Evolutionary conservation across 768 basidiomycete species (phyloP), one percentile per base, ranked within the genome.

Genomic region (Mycena maculata): DNA sequence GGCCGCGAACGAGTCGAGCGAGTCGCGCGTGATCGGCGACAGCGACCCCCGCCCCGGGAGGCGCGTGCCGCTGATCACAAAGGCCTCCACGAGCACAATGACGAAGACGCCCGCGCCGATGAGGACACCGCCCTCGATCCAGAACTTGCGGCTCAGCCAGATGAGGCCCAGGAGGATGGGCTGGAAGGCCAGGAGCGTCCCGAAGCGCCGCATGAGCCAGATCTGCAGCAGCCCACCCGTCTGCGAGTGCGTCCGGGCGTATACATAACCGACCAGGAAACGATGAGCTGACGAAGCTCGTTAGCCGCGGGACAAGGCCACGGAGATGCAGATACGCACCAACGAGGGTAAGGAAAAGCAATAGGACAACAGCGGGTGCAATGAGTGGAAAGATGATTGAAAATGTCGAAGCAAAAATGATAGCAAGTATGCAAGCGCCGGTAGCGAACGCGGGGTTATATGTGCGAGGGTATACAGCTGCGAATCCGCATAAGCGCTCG

Each of bases 241-340:
- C 73, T 91, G 90, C 9, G 90, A 91, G 64, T 87, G 86, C 27
- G 88, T 90, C 42, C 90, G 85, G 1, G 86, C 91, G 72, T 90
- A 92, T 22, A 93, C 92, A 75, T 94, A 92, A 38, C 92, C 90
- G 65, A 92, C 81, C 57, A 93, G 85, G 79, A 87, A 94, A 39
- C 92, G 90, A 77, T 92, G 91, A n/a, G 92, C 93, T 92, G 69
- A 20, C 45, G 47, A 15, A 4, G 23, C 11, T 13, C 63, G 57
- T 22, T 38, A 65, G 44, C 25, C 44, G 28, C 9, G n/a, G 15
- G 16, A 57, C 18, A 33, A n/a, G 50, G 48, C 10, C 49, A 5
- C 31, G 33, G 38, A 39, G 42, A 63, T 8, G 44, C 41, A 33
- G 55, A 28, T 27, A 78, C 87, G 65, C 75, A 90, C 90, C 90